Base-by-base conservation (phyloP, 2,329 filamentous ascomycete species). In the Pseudopithomyces chartarum region DNA sequence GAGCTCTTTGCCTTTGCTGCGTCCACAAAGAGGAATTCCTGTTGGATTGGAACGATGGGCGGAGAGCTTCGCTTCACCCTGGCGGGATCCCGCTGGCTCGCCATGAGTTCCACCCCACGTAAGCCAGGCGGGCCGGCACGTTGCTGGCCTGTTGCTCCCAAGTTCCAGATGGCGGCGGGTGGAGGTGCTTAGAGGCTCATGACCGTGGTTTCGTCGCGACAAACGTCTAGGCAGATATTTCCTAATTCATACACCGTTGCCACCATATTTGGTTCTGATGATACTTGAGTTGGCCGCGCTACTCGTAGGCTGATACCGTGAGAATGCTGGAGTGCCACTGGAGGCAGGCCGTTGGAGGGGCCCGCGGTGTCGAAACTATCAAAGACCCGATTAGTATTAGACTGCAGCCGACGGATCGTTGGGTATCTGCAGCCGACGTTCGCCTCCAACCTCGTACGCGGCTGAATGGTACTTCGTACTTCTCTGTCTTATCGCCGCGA, bases 11-110 rank as follows among this genome's bases (percentile, higher is more conserved):
- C 69, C 60, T 75, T 69, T 45, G 70, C 71, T 15, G 72, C 67
- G 58, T 76, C 72, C 53, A 76, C 72, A 53, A 76, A 76, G 55
- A 76, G 69, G 59, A 76, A 76, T 56, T 70, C 71, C 49, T 73
- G 69, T 44, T 70, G 70, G 22, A 63, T 58, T 44, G 71, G 64
- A 43, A 60, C 62, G 43, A 57, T 61, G 51, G 63, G 65, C 52
- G 62, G 61, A 53, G 49, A 44, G 17, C 56, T 52, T 59, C 54
- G 66, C 56, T 59, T 61, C 53, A 55, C 62, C 57, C 63, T 67
- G 44, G 61, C 56, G 52, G 53, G 53, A 39, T 67, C 64, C 49
- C 52, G 66, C 59, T 67, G 66, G 46, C 55, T 61, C 55, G 70
- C 66, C 66, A 74, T 73, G 45, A 40, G 51, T 62, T 65, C 54